phyloP scores from a whole-genome alignment of 805 yeast species.

The Cyberlindnera veronae region DNA sequence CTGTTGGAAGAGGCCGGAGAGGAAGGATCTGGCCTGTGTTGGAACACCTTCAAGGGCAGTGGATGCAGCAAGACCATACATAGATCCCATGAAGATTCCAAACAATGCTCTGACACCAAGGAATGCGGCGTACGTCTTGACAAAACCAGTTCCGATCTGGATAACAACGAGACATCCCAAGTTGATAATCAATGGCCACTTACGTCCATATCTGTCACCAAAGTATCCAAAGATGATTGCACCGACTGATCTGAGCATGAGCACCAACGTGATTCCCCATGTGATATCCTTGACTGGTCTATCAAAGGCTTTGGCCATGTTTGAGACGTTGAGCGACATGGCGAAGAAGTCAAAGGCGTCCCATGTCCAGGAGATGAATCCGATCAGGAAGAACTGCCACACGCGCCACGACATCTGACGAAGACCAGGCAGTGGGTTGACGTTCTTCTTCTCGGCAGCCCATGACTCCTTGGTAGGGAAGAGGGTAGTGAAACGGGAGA shows the following conservation, averaged over 20 bases:
- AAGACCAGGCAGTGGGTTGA: constrained; percentile 65
- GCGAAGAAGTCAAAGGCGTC: constrained; percentile 65
- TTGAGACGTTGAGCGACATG: constrained; percentile 48
- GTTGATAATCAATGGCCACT: constrained; percentile 51
- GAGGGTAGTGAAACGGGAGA: constrained; percentile 47
- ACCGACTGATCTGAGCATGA: constrained; percentile 67
- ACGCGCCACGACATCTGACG: constrained; percentile 42
- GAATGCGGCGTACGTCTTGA: constrained; percentile 51
- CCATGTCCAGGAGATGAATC: constrained; percentile 60
- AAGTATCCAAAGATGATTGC: constrained; percentile 57
- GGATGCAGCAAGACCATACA: constrained; percentile 42
- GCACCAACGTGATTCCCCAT: constrained; percentile 58
- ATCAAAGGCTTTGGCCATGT: constrained; percentile 44
- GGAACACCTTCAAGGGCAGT: constrained; percentile 48
- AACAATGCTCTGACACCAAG: constrained; percentile 60
- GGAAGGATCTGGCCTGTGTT: constrained; percentile 48
- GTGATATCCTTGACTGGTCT: constrained; percentile 48
- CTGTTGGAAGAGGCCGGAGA: constrained; percentile 71
- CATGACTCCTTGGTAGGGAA: constrained; percentile 42
- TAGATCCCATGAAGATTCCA: constrained; percentile 54
- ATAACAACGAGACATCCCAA: constrained; percentile 44
- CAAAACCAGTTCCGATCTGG: constrained; percentile 64
- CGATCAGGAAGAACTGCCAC: constrained; percentile 53
- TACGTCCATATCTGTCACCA: constrained; percentile 61
- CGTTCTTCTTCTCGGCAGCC: constrained; percentile 33